Evolutionary conservation across 306 rosid genomes (phyloP).

Genomic region (Canavalia gladiata): DNA sequence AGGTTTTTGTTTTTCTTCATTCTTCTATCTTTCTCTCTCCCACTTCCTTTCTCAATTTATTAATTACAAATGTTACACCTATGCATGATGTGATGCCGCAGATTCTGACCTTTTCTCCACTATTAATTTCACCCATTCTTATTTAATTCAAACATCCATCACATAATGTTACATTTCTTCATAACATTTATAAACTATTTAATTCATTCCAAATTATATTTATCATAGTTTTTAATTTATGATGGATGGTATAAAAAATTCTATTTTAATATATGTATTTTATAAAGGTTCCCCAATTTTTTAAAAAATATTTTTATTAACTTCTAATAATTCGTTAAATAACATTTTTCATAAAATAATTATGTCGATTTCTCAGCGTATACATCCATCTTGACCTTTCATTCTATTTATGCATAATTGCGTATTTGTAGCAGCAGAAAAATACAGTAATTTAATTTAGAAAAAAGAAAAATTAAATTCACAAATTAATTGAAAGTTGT

Average conservation of each 20-base stretch:
- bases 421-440: neutral
- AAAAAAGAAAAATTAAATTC: neutral
- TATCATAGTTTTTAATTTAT: too few species aligned
- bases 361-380: neutral
- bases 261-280: too few species aligned
- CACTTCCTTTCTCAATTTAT: neutral
- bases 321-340: too few species aligned
- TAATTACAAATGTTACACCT: neutral
- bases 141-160: too few species aligned
- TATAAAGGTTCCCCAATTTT: too few species aligned
- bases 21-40: neutral
- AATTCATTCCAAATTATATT: too few species aligned
- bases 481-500: neutral
- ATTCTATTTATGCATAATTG: neutral
- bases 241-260: too few species aligned
- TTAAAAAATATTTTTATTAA: too few species aligned
- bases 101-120: neutral
- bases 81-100: neutral
- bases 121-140: neutral
- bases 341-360: too few species aligned
- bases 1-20: slow-evolving; percentile 48
- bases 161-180: too few species aligned
- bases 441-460: neutral
- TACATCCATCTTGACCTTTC: neutral
- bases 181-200: too few species aligned